Evolutionary conservation across 2,329 filamentous ascomycete genomes (phyloP), one percentile per base, ranked within the genome.

Genomic region (Aspergillus vadensis): DNA sequence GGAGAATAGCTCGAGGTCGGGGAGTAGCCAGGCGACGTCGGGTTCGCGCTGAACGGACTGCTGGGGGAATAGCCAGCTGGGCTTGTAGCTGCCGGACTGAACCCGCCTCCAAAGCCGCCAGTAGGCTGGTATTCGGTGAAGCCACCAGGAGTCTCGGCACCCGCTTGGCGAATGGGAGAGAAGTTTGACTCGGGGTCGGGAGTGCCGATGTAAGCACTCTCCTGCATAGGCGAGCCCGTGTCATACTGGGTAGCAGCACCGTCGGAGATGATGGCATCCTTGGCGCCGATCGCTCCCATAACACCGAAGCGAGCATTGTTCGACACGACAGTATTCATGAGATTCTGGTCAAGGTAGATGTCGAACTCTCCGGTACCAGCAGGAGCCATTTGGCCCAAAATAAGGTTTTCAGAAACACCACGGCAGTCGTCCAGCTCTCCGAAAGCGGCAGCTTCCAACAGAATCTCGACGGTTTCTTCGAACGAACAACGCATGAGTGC

Each of bases 401-500:
- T 99, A 74, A 99, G 89, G 80, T 99, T 99, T 80, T 99, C 95
- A 15, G 95, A 98, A 54, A 99, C 94, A 83, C 95, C 95, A 62
- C 92, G 91, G 81, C 96, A 99, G 78, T 99, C 95, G 73, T 99
- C 95, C 32, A 99, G 85, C 77, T 99, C 95, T 74, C 95, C 95
- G 54, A 91, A 91, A 15, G 92, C 92, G 23, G 95, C 95, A 63
- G 95, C 96, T 74, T 99, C 95, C 19, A 99, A 87, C 56, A 99
- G 83, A 82, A 99, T 99, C 75, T 99, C 96, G 43, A 99, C 95
- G 0, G 95, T 99, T 78, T 99, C 96, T 79, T 99, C 95, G 80
- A 99, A 99, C 2, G 95, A 99, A 83, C 96, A 99, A 77, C 95
- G 90, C 95, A 99, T 99, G 70, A 99, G 84, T 9, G 95, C 96